Evolutionary conservation across 768 basidiomycete genomes (phyloP).

Genomic region (Phylloporus scabripes): DNA sequence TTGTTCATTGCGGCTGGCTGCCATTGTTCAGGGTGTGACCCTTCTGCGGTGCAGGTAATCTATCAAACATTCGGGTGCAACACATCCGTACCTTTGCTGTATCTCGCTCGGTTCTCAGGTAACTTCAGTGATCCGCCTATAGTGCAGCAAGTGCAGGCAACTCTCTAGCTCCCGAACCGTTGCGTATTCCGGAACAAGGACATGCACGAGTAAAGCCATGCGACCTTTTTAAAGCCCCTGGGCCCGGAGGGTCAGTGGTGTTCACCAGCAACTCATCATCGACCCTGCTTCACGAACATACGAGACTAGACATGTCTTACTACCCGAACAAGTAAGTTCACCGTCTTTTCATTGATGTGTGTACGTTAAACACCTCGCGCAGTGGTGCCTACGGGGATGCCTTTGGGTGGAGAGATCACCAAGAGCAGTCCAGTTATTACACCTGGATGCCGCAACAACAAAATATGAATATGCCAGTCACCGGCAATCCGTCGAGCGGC

Average conservation of each 20-base stretch:
- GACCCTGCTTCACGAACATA: not conserved
- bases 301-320: slow-evolving; percentile 4
- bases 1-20: not conserved
- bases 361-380: not conserved
- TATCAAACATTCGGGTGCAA: not conserved
- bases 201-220: not conserved
- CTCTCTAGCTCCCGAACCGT: slow-evolving; percentile 5
- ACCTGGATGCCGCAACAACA: slow-evolving; percentile 1
- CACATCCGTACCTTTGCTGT: slow-evolving; percentile 14
- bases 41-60: slow-evolving; percentile 2
- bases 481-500: not conserved
- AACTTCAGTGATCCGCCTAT: slow-evolving; percentile 5
- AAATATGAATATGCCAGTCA: not conserved
- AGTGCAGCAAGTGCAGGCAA: slow-evolving; percentile 1
- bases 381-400: not conserved
- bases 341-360: not conserved
- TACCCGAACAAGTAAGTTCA: slow-evolving; percentile 8
- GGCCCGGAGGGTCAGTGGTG: not conserved
- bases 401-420: not conserved
- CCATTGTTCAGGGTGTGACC: not conserved
- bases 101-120: not conserved
- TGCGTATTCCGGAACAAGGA: slow-evolving; percentile 5
- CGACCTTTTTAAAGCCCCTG: slow-evolving; percentile 7
- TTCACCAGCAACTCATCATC: not conserved
- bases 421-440: not conserved